These are phyloP conservation scores for Amphibolis antarctica DNA, from an alignment of 106 monocot species.

Conservation along the genomic window DNA sequence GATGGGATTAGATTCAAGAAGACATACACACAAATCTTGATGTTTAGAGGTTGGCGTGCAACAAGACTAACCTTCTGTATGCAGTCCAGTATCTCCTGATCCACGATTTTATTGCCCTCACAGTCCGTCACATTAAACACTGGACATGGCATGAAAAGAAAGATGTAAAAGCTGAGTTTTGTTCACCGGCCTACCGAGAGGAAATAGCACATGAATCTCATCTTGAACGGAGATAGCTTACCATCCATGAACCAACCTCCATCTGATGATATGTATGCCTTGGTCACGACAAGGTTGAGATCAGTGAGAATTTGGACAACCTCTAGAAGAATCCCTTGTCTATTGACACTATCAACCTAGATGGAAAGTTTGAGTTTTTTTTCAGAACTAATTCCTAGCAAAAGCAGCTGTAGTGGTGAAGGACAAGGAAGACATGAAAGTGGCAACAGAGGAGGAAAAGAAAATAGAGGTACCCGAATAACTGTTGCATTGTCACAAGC, in stretches of 20 bases:
- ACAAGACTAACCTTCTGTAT: conserved; percentile 13
- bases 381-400: neutral
- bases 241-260: conserved; percentile 38
- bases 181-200: neutral
- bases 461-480: conserved; percentile 9
- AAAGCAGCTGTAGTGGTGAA: neutral
- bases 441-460: neutral
- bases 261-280: conserved; percentile 28
- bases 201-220: neutral
- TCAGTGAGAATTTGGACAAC: conserved; percentile 29
- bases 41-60: neutral
- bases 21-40: neutral
- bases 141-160: neutral
- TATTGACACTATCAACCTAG: conserved; percentile 26
- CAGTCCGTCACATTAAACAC: conserved; percentile 31
- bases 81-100: conserved; percentile 4
- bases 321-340: conserved; percentile 28
- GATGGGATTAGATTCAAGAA: neutral
- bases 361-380: neutral
- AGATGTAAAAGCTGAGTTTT: neutral
- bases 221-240: neutral
- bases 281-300: conserved; percentile 24
- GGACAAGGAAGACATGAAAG: no score
- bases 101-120: conserved; percentile 22
- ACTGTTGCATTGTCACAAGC: conserved; percentile 14